phyloP scores from a whole-genome alignment of 2,329 filamentous ascomycete species.

The Phialophora verrucosa region DNA sequence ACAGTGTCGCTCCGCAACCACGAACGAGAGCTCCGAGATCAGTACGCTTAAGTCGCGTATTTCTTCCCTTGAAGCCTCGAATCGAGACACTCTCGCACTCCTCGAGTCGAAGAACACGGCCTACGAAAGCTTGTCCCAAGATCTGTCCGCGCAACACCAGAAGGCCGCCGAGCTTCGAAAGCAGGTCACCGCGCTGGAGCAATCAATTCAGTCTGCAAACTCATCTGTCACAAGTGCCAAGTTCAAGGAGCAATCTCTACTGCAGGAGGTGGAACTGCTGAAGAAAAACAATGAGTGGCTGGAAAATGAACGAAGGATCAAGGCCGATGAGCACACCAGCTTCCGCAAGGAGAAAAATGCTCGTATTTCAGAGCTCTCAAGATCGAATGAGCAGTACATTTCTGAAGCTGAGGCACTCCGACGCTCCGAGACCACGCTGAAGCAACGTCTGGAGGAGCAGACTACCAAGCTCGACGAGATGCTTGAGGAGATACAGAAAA shows the following conservation, averaged over 20 bases:
- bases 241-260: constrained; percentile 86
- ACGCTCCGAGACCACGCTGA: constrained; percentile 78
- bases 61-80: constrained; percentile 84
- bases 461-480: constrained; percentile 87
- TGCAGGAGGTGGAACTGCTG: constrained; percentile 87
- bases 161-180: constrained; percentile 84
- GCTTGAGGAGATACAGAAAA: constrained; percentile 78
- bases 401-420: constrained; percentile 77
- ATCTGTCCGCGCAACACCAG: constrained; percentile 85
- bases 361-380: constrained; percentile 84
- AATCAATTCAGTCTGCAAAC: constrained; percentile 80
- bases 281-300: constrained; percentile 94
- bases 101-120: constrained; percentile 88
- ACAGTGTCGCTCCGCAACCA: constrained; percentile 73
- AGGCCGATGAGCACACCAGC: constrained; percentile 83
- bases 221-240: constrained; percentile 80
- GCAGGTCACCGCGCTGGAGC: constrained; percentile 80
- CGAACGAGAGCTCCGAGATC: constrained; percentile 69
- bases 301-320: constrained; percentile 87
- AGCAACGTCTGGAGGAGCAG: constrained; percentile 79
- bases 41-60: constrained; percentile 82
- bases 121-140: constrained; percentile 82
- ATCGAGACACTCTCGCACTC: constrained; percentile 85
- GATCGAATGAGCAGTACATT: constrained; percentile 82
- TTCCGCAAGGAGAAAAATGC: constrained; percentile 94